A percentile compares a stretch with the other conserved stretches of the same genome.
Conservation (phyloP, 192 early-diverging fungal species). For the Rhizoclosmatium sp. region DNA sequence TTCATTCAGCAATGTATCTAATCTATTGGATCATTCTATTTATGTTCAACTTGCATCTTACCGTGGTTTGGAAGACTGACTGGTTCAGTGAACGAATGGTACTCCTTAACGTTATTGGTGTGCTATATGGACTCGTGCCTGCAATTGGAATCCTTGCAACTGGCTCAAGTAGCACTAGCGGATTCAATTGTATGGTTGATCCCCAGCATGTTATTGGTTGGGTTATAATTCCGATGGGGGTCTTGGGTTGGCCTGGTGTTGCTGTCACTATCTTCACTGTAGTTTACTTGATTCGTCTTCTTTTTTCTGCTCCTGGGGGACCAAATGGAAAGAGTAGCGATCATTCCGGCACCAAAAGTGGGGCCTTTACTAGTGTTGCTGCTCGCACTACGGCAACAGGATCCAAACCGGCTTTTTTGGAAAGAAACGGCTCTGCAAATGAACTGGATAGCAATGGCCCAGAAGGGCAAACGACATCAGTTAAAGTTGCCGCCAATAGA, state of each 20-base stretch:
- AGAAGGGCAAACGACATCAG: not conserved
- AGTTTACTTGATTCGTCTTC: not conserved
- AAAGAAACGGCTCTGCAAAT: too few species aligned
- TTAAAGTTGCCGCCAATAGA: not conserved
- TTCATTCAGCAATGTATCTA: not conserved
- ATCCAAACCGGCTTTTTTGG: not conserved
- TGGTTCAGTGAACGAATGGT: constrained; percentile 11
- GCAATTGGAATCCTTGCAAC: constrained; percentile 2
- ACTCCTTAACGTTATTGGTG: not conserved
- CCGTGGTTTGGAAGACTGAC: constrained; percentile 21
- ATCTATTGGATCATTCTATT: constrained; percentile 14
- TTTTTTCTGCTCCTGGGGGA: not conserved
- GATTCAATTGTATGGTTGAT: not conserved
- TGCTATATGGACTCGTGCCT: not conserved
- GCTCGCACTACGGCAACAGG: not conserved
- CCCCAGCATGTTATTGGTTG: not conserved
- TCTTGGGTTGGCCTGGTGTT: constrained; percentile 13
- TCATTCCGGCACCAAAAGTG: not conserved
- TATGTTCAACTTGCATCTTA: constrained; percentile 15
- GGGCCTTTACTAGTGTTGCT: not conserved
- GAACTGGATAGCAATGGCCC: not conserved
- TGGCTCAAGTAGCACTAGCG: not conserved
- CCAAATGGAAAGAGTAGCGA: too few species aligned
- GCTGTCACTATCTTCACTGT: not conserved
- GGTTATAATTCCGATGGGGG: constrained; percentile 2